Percentiles rank a stretch among this genome's conserved stretches.
phyloP scores from a whole-genome alignment of 257 asterid genomes.

The Handroanthus guayacan region DNA sequence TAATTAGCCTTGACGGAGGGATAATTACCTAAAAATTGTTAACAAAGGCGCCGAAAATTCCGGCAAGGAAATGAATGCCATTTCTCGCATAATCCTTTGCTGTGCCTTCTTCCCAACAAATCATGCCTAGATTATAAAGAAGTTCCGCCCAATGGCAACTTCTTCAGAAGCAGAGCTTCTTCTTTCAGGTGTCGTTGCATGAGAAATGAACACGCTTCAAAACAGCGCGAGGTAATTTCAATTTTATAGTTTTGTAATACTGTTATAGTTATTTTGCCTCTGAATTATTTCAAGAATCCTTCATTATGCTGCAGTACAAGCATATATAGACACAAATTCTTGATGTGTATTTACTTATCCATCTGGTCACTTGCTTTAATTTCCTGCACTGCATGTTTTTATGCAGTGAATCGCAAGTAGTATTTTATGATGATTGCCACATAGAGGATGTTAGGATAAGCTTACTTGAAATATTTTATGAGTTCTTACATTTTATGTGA shows the following conservation, averaged over 20 bases:
- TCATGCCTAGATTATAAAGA: conserved; percentile 1
- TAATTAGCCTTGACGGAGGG: too few relatives aligned
- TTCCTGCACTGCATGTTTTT: background rate
- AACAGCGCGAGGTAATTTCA: conserved; percentile 39
- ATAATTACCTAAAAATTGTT: background rate
- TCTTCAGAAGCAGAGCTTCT: conserved; percentile 31
- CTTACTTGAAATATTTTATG: too few relatives aligned
- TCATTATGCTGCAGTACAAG: background rate
- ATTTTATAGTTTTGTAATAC: background rate
- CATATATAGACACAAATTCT: background rate
- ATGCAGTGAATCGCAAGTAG: background rate
- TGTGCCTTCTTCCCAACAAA: conserved; percentile 8
- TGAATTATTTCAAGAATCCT: background rate
- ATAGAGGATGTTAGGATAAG: too few relatives aligned
- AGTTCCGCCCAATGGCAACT: conserved; percentile 15
- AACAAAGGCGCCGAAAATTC: background rate
- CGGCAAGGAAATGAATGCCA: conserved; percentile 38
- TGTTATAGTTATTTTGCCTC: background rate
- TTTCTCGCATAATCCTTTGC: conserved; percentile 25
- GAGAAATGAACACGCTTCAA: conserved; percentile 21
- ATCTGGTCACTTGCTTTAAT: background rate
- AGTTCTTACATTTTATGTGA: too few relatives aligned
- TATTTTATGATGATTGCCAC: background rate
- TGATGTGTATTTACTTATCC: background rate
- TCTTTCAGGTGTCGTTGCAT: conserved; percentile 42